Evolutionary conservation across 352 stramenopile genomes (phyloP), one percentile per base, ranked within the genome.

Genomic region (Globisporangium echinulatum): DNA sequence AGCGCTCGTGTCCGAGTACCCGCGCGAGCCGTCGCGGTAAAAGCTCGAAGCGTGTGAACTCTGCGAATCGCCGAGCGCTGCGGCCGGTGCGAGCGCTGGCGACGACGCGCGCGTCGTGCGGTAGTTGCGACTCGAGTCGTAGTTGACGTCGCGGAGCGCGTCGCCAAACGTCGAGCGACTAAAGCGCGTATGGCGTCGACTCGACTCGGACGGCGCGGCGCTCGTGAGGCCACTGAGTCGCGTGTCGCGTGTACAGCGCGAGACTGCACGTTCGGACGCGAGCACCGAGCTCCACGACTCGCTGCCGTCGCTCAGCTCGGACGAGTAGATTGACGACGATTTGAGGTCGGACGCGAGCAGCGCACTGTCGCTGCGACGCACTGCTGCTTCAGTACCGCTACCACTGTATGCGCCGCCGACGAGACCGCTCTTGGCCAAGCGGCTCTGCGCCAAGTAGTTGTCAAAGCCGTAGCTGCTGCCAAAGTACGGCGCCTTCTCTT

Each of bases 231-330:
- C 72, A 64, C 79, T 91, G n/a, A 91, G 66, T 5, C 63, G 73
- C 40, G 82, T 90, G 53, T 92, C 82, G 8, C 82, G 82, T 14
- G 82, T 92, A 63, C 80, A 80, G 14, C 82, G 82, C 43, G 74
- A 82, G 10, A 64, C 57, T 13, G 60, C 72, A 13, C 63, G 77
- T 7, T 92, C 82, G 5, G 82, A 92, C 40, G 69, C 79, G 48
- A 92, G 59, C 25, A 92, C 82, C 2, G 82, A 92, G 61, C 82
- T 92, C 82, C 82, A 92, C 17, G 76, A 79, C 19, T 80, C 74
- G 36, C 82, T 92, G 19, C 73, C 63, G 3, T 67, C 67, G 62
- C 77, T 87, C 36, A 70, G 68, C n/a, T 82, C 48, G 0, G 75
- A 84, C 10, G 80, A 88, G 37, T 69, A 56, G 13, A 72, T 61